These are phyloP conservation scores for Stemphylium beticola DNA, from an alignment of 2,329 filamentous ascomycete species.

Conservation along the genomic window DNA sequence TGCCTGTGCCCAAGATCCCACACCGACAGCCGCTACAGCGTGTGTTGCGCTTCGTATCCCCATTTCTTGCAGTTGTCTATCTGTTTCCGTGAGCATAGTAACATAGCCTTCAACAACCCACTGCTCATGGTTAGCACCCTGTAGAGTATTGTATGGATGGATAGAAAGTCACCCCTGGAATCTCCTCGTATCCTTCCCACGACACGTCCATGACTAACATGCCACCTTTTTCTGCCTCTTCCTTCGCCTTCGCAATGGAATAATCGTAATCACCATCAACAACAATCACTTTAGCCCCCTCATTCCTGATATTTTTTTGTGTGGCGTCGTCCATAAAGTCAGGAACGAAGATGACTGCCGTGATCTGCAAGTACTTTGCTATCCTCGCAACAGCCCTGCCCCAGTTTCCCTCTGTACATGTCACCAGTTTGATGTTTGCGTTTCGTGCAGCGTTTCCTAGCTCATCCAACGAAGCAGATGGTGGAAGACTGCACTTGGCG, in stretches of 20 bases:
- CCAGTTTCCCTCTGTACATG: constrained; percentile 79
- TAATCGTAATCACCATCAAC: constrained; percentile 69
- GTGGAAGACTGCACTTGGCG: constrained; percentile 52
- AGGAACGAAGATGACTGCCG: constrained; percentile 68
- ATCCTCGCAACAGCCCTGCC: constrained; percentile 75
- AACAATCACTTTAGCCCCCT: constrained; percentile 67
- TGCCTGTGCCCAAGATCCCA: constrained; percentile 74
- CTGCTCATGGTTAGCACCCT: constrained; percentile 33
- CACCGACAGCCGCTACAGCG: constrained; percentile 71
- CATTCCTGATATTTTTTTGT: constrained; percentile 61
- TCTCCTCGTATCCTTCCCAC: constrained; percentile 69
- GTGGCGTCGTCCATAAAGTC: constrained; percentile 62
- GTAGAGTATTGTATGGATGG: not conserved
- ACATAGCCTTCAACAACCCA: constrained; percentile 82
- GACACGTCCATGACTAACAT: constrained; percentile 73
- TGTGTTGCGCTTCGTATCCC: constrained; percentile 51
- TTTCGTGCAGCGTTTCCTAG: constrained; percentile 45
- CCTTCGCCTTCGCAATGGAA: constrained; percentile 59
- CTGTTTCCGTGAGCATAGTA: constrained; percentile 73
- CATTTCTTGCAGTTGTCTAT: constrained; percentile 62
- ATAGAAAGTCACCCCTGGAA: constrained; percentile 60
- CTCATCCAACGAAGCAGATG: constrained; percentile 53
- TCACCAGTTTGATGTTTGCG: constrained; percentile 57
- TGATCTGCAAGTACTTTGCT: constrained; percentile 64
- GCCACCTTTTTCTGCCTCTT: constrained; percentile 50